A percentile compares a stretch with the other conserved stretches of the same genome.
These are phyloP conservation scores for Terana coerulea DNA, from an alignment of 768 basidiomycete species.

Conservation along the genomic window DNA sequence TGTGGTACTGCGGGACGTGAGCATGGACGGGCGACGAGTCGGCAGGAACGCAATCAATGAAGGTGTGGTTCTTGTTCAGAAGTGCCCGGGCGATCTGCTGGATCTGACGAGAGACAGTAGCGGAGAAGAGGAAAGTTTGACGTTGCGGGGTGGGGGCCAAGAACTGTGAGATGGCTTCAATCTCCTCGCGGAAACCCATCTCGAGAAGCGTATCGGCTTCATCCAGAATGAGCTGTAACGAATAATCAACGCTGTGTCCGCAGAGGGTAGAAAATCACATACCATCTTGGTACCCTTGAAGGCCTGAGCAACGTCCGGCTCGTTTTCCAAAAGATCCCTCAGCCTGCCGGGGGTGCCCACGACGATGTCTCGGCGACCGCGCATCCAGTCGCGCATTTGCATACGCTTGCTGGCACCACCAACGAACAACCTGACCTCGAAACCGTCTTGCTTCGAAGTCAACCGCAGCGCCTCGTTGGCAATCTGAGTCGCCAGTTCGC, in stretches of 20 bases:
- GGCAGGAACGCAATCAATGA: constrained; percentile 68
- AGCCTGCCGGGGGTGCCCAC: constrained; percentile 90
- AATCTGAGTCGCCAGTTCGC: constrained; percentile 88
- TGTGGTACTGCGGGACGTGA: constrained; percentile 81
- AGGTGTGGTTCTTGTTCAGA: constrained; percentile 57
- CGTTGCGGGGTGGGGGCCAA: constrained; percentile 62
- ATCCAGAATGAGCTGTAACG: constrained; percentile 75
- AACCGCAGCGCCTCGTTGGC: constrained; percentile 76
- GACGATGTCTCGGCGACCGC: constrained; percentile 70
- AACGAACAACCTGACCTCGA: constrained; percentile 70
- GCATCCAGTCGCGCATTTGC: constrained; percentile 68
- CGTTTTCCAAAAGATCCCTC: constrained; percentile 63
- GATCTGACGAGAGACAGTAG: constrained; percentile 74
- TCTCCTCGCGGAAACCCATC: constrained; percentile 89
- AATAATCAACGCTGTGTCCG: too few species aligned
- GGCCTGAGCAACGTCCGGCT: constrained; percentile 49
- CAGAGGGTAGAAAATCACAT: constrained; percentile 28
- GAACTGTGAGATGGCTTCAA: constrained; percentile 62
- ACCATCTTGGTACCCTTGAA: constrained; percentile 58
- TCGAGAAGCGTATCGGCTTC: constrained; percentile 90
- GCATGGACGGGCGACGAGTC: constrained; percentile 63
- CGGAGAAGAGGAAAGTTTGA: constrained; percentile 92
- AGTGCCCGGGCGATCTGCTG: constrained; percentile 62
- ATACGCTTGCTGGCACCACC: constrained; percentile 66
- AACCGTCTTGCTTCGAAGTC: constrained; percentile 52